Evolutionary conservation across 257 asterid genomes (phyloP).

Genomic region (Mentha longifolia): DNA sequence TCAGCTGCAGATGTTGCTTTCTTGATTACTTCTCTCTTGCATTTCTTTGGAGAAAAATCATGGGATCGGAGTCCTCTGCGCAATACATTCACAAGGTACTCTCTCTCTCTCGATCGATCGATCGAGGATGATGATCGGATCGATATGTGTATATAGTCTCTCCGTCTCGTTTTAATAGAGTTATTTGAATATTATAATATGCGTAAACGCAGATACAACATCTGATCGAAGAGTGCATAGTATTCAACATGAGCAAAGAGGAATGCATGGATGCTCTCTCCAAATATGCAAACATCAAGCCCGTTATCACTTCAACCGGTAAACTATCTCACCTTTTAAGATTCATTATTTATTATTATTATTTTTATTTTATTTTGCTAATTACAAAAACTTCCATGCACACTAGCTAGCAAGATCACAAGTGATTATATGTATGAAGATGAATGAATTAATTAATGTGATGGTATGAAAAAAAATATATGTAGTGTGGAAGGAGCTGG

Average conservation of each 20-base stretch:
- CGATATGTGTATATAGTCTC: background rate
- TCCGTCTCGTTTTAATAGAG: background rate
- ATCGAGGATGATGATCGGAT: too few relatives aligned
- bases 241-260: slow-evolving; percentile 81
- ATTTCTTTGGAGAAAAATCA: slow-evolving; percentile 13
- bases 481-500: slow-evolving; percentile 92
- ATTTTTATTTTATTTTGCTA: too few relatives aligned
- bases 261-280: slow-evolving; percentile 94
- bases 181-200: too few relatives aligned
- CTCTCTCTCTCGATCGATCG: background rate
- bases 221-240: slow-evolving; percentile 80
- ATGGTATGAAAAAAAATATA: background rate
- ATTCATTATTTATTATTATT: too few relatives aligned
- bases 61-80: slow-evolving; percentile 76
- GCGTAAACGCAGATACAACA: slow-evolving; percentile 44
- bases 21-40: background rate
- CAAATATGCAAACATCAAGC: slow-evolving; percentile 83
- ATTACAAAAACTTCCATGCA: background rate
- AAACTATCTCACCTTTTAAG: background rate
- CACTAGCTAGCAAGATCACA: background rate
- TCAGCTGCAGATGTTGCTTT: background rate
- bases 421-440: too few relatives aligned
- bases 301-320: slow-evolving; percentile 70
- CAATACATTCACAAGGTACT: slow-evolving; percentile 75
- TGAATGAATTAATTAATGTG: background rate